phyloP scores from a whole-genome alignment of 2,329 filamentous ascomycete genomes.

The Fusarium sp. region DNA sequence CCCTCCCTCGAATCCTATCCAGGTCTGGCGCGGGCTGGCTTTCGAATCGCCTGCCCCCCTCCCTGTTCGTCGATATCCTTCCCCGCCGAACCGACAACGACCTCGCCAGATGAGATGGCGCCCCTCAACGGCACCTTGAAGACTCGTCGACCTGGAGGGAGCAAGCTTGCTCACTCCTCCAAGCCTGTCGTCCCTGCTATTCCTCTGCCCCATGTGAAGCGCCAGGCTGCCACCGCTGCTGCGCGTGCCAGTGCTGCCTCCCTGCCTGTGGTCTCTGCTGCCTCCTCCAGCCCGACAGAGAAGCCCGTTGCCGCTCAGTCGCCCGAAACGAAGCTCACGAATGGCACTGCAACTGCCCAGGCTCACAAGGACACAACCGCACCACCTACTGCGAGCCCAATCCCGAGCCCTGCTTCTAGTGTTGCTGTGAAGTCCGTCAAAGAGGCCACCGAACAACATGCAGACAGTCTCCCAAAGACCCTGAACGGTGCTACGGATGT shows the following conservation, averaged over 20 bases:
- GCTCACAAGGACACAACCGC: conserved; percentile 9
- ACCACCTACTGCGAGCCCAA: conserved; percentile 11
- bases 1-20: conserved; percentile 31
- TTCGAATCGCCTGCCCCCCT: conserved; percentile 36
- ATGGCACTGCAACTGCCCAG: conserved; percentile 24
- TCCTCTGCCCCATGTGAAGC: conserved; percentile 53
- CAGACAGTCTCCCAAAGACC: conserved; percentile 16
- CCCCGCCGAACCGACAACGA: conserved; percentile 36
- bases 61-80: conserved; percentile 28
- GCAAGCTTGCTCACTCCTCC: conserved; percentile 45
- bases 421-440: conserved; percentile 24
- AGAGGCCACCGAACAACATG: conserved; percentile 19
- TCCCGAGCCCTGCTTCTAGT: conserved; percentile 19
- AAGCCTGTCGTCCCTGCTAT: conserved; percentile 53
- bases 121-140: conserved; percentile 48
- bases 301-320: conserved; percentile 6
- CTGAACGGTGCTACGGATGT: conserved; percentile 12
- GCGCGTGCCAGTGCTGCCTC: conserved; percentile 40
- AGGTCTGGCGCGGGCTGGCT: conserved; percentile 41
- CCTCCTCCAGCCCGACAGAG: conserved; percentile 21
- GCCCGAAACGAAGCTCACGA: conserved; percentile 34
- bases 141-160: conserved; percentile 44
- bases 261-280: conserved; percentile 14
- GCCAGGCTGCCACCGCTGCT: conserved; percentile 48
- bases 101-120: conserved; percentile 44